These are phyloP conservation scores for Fraxinus excelsior DNA, from an alignment of 257 asterid species.

Conservation along the genomic window DNA sequence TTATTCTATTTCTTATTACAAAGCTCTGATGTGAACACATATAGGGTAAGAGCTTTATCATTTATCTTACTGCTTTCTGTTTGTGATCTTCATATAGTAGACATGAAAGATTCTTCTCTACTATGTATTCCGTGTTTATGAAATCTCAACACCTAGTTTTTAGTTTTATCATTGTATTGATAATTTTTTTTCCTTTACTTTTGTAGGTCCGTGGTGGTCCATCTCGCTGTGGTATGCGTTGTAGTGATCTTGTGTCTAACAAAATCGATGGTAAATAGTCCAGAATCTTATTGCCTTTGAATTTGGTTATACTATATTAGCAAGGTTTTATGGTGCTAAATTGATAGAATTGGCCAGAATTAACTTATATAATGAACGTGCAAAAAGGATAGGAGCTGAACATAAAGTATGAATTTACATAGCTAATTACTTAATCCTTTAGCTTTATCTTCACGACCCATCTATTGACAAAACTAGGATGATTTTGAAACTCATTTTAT, in stretches of 20 bases:
- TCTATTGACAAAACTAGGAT: neutral
- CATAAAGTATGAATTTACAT: neutral
- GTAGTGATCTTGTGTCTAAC: conserved; percentile 80
- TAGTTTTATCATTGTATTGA: neutral
- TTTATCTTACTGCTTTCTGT: neutral
- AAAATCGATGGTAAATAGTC: conserved; percentile 57
- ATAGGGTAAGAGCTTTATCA: conserved; percentile 4
- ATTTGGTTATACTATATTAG: neutral
- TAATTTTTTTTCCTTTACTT: conserved; percentile 24
- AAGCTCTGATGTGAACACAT: neutral
- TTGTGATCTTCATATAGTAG: neutral
- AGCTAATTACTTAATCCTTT: neutral
- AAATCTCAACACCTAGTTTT: neutral
- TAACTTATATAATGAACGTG: conserved; percentile 1
- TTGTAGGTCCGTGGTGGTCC: conserved; percentile 87
- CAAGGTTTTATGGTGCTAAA: neutral
- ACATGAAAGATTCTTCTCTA: neutral
- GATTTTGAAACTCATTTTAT: neutral
- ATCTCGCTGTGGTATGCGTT: conserved; percentile 88
- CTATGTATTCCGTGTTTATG: neutral
- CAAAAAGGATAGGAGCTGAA: conserved; percentile 1
- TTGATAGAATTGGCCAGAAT: neutral
- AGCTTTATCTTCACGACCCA: neutral
- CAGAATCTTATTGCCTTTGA: conserved; percentile 5
- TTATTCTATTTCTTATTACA: neutral